Percentiles rank a stretch among this genome's conserved stretches.
These are phyloP conservation scores for Leptographium galeiforme DNA, from an alignment of 2,329 filamentous ascomycete genomes.

Conservation along the genomic window DNA sequence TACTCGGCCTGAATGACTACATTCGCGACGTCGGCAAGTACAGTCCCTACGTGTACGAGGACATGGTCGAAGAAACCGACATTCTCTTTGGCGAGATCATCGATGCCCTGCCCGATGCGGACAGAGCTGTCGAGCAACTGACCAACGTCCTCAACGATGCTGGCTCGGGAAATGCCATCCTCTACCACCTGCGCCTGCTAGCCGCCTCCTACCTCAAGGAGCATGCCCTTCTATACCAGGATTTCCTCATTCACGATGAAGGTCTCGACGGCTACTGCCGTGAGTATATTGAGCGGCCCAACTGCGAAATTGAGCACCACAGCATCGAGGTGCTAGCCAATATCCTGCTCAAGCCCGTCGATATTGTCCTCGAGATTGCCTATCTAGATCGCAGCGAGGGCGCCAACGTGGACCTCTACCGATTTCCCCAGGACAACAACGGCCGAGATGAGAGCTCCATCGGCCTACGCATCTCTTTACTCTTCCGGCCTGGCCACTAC, in stretches of 20 bases:
- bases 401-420: slow-evolving; percentile 58
- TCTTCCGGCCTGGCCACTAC: slow-evolving; percentile 73
- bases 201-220: slow-evolving; percentile 76
- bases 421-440: slow-evolving; percentile 43
- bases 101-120: slow-evolving; percentile 44
- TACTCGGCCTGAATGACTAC: slow-evolving; percentile 57
- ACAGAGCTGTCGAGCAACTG: slow-evolving; percentile 39
- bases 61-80: slow-evolving; percentile 68
- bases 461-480: slow-evolving; percentile 41
- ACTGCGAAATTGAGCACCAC: slow-evolving; percentile 83
- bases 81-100: slow-evolving; percentile 53
- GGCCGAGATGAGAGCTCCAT: slow-evolving; percentile 24
- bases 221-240: slow-evolving; percentile 53
- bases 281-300: slow-evolving; percentile 57
- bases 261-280: slow-evolving; percentile 56
- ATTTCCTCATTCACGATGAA: slow-evolving; percentile 51
- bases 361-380: slow-evolving; percentile 71
- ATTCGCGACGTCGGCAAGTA: slow-evolving; percentile 62
- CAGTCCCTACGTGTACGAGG: slow-evolving; percentile 57
- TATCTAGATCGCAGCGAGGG: slow-evolving; percentile 83
- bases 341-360: slow-evolving; percentile 64
- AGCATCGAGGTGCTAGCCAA: slow-evolving; percentile 66
- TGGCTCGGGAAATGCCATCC: slow-evolving; percentile 55
- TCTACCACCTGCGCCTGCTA: slow-evolving; percentile 74
- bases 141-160: slow-evolving; percentile 61